A percentile compares a stretch with the other conserved stretches of the same genome.
Evolutionary conservation across 768 basidiomycete genomes (phyloP).

Genomic region (Tricholoma sp.): DNA sequence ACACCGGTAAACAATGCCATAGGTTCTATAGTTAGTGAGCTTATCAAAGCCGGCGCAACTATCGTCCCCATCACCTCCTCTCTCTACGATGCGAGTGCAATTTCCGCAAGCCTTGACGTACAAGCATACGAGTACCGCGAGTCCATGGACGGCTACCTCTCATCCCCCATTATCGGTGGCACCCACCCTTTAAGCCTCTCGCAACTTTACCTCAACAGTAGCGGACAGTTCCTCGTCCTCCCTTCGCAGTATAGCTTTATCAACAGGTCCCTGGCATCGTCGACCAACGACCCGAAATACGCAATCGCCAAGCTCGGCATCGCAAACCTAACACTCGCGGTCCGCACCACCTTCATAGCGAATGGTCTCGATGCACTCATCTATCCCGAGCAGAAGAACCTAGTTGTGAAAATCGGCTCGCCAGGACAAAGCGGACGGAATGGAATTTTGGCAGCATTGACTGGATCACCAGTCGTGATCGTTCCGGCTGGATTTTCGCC

Average conservation of each 20-base stretch:
- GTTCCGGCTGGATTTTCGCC: neutral
- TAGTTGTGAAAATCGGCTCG: neutral
- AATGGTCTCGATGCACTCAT: neutral
- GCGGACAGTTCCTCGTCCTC: neutral
- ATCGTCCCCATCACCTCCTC: neutral
- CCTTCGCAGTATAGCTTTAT: neutral
- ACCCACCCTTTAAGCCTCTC: neutral
- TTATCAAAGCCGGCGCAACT: neutral
- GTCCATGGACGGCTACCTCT: neutral
- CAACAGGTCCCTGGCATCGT: neutral
- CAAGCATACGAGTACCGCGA: neutral
- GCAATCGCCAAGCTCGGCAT: neutral
- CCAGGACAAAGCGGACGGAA: neutral
- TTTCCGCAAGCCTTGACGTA: neutral
- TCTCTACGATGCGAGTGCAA: neutral
- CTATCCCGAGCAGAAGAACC: neutral
- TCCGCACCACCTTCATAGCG: neutral
- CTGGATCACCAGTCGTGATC: neutral
- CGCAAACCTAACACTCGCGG: neutral
- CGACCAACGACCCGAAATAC: neutral
- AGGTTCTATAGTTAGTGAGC: neutral
- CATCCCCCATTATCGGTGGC: neutral
- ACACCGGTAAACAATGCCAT: neutral
- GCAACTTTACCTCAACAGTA: neutral
- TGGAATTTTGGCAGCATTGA: neutral